Percentiles rank a stretch among this genome's conserved stretches.
phyloP scores from a whole-genome alignment of 2,329 filamentous ascomycete species.

The Xylariaceae sp. region DNA sequence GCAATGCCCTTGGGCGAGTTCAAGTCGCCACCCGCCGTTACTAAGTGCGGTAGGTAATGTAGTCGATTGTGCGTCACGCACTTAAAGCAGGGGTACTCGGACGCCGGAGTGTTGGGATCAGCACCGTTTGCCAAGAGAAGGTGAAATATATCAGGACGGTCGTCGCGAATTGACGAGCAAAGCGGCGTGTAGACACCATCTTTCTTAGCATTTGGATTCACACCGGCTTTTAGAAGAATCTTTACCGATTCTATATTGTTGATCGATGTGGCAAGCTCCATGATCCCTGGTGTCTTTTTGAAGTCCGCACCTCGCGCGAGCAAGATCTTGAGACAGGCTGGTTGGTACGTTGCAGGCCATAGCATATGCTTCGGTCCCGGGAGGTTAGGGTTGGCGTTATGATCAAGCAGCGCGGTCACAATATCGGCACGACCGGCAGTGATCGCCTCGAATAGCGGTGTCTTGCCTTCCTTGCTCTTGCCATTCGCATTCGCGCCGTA shows the following conservation, averaged over 20 bases:
- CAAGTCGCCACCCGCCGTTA: constrained; percentile 65
- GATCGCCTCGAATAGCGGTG: constrained; percentile 68
- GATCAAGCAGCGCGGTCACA: constrained; percentile 55
- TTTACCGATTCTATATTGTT: constrained; percentile 68
- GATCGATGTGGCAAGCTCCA: constrained; percentile 68
- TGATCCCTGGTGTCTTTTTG: constrained; percentile 66
- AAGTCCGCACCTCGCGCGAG: constrained; percentile 64
- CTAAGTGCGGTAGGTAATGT: constrained; percentile 64
- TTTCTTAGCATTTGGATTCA: constrained; percentile 65
- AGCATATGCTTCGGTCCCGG: constrained; percentile 73
- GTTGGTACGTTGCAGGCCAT: constrained; percentile 67
- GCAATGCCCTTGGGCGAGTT: constrained; percentile 67
- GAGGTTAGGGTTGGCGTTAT: constrained; percentile 70
- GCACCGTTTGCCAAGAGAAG: constrained; percentile 63
- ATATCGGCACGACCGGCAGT: constrained; percentile 61
- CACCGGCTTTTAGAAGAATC: constrained; percentile 62
- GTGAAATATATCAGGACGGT: constrained; percentile 65
- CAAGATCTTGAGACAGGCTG: constrained; percentile 61
- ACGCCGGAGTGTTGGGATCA: constrained; percentile 67
- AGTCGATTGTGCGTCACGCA: constrained; percentile 69
- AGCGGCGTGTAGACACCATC: constrained; percentile 72
- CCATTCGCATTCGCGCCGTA: constrained; percentile 64
- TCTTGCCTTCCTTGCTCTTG: constrained; percentile 67
- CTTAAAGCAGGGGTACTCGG: constrained; percentile 71
- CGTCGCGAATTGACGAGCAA: constrained; percentile 71